Evolutionary conservation across 306 rosid genomes (phyloP).

Genomic region (Castanea mollissima): DNA sequence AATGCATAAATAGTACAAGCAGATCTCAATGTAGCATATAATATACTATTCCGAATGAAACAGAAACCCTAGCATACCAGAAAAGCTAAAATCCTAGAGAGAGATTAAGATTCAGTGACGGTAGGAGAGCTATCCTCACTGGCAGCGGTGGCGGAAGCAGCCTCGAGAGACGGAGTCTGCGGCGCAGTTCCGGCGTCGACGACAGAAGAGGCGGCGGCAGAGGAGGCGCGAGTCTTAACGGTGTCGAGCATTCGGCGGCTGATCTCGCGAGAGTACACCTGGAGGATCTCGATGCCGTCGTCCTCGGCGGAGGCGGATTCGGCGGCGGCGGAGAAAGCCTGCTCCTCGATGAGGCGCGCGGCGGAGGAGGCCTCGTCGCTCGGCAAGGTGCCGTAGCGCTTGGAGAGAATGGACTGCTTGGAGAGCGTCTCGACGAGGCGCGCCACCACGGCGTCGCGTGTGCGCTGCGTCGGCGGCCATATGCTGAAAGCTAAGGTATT

Average conservation of each 20-base stretch:
- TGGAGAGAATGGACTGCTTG: slow-evolving; percentile 81
- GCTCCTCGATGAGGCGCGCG: slow-evolving; percentile 70
- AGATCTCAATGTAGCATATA: slow-evolving; percentile 24
- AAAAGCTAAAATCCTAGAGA: slow-evolving; percentile 15
- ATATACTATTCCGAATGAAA: not conserved
- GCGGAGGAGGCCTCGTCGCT: slow-evolving; percentile 52
- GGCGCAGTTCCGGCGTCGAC: slow-evolving; percentile 29
- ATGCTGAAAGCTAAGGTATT: slow-evolving; percentile 54
- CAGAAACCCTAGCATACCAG: slow-evolving; percentile 31
- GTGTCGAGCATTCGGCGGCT: slow-evolving; percentile 89
- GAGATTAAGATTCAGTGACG: slow-evolving; percentile 40
- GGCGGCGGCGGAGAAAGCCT: slow-evolving; percentile 64
- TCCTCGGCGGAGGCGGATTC: slow-evolving; percentile 53
- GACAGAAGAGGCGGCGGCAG: slow-evolving; percentile 21
- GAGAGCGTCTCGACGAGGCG: slow-evolving; percentile 82
- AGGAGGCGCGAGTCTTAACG: slow-evolving; percentile 52
- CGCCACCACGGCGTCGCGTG: slow-evolving; percentile 80
- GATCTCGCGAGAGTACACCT: slow-evolving; percentile 93
- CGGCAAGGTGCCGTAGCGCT: slow-evolving; percentile 79
- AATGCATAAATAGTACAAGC: slow-evolving; percentile 26
- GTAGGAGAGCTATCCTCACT: slow-evolving; percentile 35
- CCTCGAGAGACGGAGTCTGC: slow-evolving; percentile 23
- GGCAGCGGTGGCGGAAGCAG: slow-evolving; percentile 12
- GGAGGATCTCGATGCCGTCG: slow-evolving; percentile 88
- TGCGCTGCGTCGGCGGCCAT: slow-evolving; percentile 95